Evolutionary conservation across 23 red algal genomes (phyloP).

Genomic region (Gracilaria caudata): DNA sequence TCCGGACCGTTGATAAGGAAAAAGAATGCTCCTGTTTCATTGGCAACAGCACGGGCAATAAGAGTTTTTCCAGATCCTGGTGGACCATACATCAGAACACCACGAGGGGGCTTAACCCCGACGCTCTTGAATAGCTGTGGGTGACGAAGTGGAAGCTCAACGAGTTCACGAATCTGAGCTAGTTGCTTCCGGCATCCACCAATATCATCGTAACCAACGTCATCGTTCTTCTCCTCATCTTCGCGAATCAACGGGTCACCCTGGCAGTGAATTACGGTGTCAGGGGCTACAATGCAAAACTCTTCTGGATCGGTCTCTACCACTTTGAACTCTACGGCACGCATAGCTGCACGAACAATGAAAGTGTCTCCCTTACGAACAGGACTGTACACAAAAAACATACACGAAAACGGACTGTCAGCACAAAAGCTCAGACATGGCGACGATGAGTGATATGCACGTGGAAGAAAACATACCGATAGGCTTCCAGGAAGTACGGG

Average conservation of each 20-base stretch:
- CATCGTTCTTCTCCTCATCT: slow-evolving; percentile 97
- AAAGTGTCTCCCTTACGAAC: slow-evolving; percentile 99
- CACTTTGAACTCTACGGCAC: slow-evolving; percentile 98
- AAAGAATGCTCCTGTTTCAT: slow-evolving; percentile 99
- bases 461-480: slow-evolving; percentile 55
- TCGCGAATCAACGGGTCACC: slow-evolving; percentile 97
- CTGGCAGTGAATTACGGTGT: slow-evolving; percentile 99
- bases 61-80: slow-evolving; percentile 98
- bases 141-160: slow-evolving; percentile 98
- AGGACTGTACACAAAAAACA: slow-evolving; percentile 48
- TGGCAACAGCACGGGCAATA: slow-evolving; percentile 98
- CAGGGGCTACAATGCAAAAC: slow-evolving; percentile 98
- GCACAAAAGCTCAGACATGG: not conserved
- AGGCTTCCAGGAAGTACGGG: slow-evolving; percentile 99
- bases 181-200: slow-evolving; percentile 98
- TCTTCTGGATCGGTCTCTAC: slow-evolving; percentile 99
- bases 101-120: slow-evolving; percentile 96
- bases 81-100: slow-evolving; percentile 98
- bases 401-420: not conserved
- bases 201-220: slow-evolving; percentile 99
- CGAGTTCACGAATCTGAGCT: slow-evolving; percentile 99
- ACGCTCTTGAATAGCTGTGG: slow-evolving; percentile 99
- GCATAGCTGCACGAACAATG: slow-evolving; percentile 92
- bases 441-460: not conserved
- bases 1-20: slow-evolving; percentile 99